Conservation (phyloP, 805 yeast species). For the Maudiozyma pseudohumilis region DNA sequence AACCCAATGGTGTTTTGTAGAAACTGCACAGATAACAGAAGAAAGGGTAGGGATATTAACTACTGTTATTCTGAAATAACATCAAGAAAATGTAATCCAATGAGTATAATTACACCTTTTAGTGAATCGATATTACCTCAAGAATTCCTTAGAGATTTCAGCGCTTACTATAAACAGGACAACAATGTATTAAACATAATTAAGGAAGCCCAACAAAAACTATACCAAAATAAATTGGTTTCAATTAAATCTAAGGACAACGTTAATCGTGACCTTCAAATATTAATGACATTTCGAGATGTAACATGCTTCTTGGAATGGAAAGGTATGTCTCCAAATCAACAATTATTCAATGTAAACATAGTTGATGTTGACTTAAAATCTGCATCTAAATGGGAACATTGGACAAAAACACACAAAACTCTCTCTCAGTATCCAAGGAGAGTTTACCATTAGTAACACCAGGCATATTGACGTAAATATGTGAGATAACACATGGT, state of each 20-base stretch:
- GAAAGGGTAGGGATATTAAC: conserved; percentile 13
- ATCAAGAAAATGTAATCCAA: too few species aligned
- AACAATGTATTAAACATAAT: conserved; percentile 20
- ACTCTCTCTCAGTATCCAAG: neutral
- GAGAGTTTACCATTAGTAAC: neutral
- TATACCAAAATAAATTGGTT: neutral
- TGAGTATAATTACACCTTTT: too few species aligned
- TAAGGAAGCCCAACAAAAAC: conserved; percentile 15
- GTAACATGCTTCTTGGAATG: conserved; percentile 29
- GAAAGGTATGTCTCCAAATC: conserved; percentile 4
- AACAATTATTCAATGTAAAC: conserved; percentile 5
- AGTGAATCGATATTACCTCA: conserved; percentile 8
- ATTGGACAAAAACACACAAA: conserved; percentile 36
- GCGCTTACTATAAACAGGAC: conserved; percentile 12
- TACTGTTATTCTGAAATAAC: conserved; percentile 19
- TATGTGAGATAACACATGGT: too few species aligned
- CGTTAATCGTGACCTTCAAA: conserved; percentile 14
- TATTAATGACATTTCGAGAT: conserved; percentile 33
- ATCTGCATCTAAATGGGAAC: conserved; percentile 35
- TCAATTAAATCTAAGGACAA: conserved; percentile 6
- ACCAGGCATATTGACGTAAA: too few species aligned
- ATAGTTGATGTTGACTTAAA: conserved; percentile 49
- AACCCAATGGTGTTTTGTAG: conserved; percentile 18
- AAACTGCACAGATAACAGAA: conserved; percentile 23
- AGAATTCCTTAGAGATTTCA: conserved; percentile 10